These are phyloP conservation scores for Mycena albidolilacea DNA, from an alignment of 768 basidiomycete species.

Conservation along the genomic window DNA sequence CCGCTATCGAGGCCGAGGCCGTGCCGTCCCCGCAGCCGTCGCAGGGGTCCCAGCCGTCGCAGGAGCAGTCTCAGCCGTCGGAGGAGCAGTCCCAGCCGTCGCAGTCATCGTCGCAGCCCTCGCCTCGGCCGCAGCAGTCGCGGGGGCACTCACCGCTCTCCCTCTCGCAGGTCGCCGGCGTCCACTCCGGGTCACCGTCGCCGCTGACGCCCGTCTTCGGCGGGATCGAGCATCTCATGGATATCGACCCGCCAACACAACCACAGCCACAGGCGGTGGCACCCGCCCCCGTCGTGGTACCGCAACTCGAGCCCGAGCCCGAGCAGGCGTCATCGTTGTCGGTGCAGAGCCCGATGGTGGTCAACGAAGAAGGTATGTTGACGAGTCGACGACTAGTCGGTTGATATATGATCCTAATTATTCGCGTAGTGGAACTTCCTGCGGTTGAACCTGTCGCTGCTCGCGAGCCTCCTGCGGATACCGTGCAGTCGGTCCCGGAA, in stretches of 20 bases:
- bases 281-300: no score
- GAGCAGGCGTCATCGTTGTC: neutral
- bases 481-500: neutral
- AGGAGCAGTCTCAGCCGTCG: no score
- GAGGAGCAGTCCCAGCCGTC: no score
- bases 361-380: neutral
- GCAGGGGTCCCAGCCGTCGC: no score
- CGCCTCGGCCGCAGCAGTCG: neutral
- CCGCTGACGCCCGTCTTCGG: conserved; percentile 31
- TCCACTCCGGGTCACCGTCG: conserved; percentile 24
- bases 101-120: neutral
- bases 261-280: neutral
- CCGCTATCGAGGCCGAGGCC: neutral
- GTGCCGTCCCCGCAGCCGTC: no score
- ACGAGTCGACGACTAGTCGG: neutral
- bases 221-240: conserved; percentile 20
- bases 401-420: no score
- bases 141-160: conserved; percentile 30
- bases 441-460: neutral
- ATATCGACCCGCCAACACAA: conserved; percentile 21
- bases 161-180: conserved; percentile 28
- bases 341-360: neutral
- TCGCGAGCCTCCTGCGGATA: neutral
- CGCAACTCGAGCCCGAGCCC: no score
- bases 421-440: no score